These are phyloP conservation scores for Alternaria angustiovoidea DNA, from an alignment of 2,329 filamentous ascomycete genomes.

Conservation along the genomic window DNA sequence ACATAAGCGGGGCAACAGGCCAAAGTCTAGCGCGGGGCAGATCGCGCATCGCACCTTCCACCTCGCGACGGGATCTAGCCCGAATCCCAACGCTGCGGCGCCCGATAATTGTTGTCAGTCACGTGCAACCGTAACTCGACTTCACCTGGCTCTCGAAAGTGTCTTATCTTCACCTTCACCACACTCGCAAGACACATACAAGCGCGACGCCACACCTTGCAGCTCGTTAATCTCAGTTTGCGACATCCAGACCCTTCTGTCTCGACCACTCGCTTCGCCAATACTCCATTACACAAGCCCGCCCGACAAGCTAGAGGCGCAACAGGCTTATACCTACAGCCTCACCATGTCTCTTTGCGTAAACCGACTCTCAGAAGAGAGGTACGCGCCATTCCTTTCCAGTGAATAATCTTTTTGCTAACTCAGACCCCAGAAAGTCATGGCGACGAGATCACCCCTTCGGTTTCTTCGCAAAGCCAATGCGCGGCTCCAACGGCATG, in stretches of 20 bases:
- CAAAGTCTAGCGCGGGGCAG: slow-evolving; percentile 30
- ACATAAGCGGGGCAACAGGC: slow-evolving; percentile 26
- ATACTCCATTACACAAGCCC: not conserved
- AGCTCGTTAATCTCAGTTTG: not conserved
- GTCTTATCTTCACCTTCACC: slow-evolving; percentile 27
- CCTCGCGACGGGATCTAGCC: slow-evolving; percentile 19
- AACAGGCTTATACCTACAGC: slow-evolving; percentile 13
- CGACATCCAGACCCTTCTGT: not conserved
- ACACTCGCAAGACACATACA: slow-evolving; percentile 1
- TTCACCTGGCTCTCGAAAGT: slow-evolving; percentile 19
- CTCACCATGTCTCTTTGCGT: slow-evolving; percentile 81
- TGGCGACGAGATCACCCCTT: slow-evolving; percentile 98
- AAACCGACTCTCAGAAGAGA: slow-evolving; percentile 66
- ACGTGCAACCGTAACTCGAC: slow-evolving; percentile 30
- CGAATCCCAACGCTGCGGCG: slow-evolving; percentile 14
- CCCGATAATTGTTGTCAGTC: slow-evolving; percentile 27
- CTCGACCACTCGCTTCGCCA: not conserved
- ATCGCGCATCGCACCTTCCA: slow-evolving; percentile 18
- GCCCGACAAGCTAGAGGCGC: slow-evolving; percentile 9
- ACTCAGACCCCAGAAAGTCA: slow-evolving; percentile 74
- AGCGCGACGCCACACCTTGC: slow-evolving; percentile 4
- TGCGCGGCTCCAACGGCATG: slow-evolving; percentile 78
- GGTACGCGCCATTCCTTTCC: slow-evolving; percentile 28
- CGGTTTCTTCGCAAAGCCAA: slow-evolving; percentile 92
- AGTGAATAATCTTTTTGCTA: slow-evolving; percentile 11